Evolutionary conservation across 495 filamentous ascomycete genomes (phyloP).

Genomic region (Filosporella fistucella): DNA sequence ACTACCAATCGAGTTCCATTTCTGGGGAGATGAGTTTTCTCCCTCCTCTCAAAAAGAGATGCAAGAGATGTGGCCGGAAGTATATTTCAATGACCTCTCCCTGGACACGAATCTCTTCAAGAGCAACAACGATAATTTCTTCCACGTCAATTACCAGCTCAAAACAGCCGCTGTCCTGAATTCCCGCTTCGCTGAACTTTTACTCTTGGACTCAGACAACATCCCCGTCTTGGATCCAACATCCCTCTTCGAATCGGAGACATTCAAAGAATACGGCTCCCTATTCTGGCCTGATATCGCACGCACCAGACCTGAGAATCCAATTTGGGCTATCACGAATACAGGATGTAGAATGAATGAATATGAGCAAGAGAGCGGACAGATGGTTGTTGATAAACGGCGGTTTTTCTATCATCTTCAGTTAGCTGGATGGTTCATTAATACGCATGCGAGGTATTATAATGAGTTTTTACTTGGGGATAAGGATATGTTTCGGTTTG

Average conservation of each 20-base stretch:
- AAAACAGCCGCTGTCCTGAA: background rate
- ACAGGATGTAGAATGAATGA: constrained; percentile 24
- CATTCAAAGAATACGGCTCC: constrained; percentile 23
- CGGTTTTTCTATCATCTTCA: constrained; percentile 23
- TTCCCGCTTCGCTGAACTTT: background rate
- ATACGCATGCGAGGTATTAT: constrained; percentile 20
- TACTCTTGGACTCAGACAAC: background rate
- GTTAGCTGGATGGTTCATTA: constrained; percentile 25
- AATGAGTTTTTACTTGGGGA: constrained; percentile 26
- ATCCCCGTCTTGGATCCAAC: constrained; percentile 24
- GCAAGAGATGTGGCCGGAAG: constrained; percentile 10
- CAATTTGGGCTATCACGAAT: constrained; percentile 26
- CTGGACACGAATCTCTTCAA: constrained; percentile 22
- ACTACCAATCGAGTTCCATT: constrained; percentile 26
- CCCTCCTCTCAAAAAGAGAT: constrained; percentile 7
- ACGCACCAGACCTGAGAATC: constrained; percentile 25
- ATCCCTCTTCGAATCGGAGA: constrained; percentile 22
- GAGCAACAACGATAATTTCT: constrained; percentile 13
- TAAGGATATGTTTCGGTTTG: constrained; percentile 27
- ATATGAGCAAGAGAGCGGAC: constrained; percentile 27
- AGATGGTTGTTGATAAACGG: constrained; percentile 25
- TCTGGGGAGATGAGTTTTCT: constrained; percentile 26
- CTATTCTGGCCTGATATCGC: constrained; percentile 31
- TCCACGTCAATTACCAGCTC: constrained; percentile 26
- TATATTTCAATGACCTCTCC: constrained; percentile 28